A percentile compares a stretch with the other conserved stretches of the same genome.
Evolutionary conservation across 2,329 filamentous ascomycete genomes (phyloP).

Genomic region (Cordyceps fumosorosea): DNA sequence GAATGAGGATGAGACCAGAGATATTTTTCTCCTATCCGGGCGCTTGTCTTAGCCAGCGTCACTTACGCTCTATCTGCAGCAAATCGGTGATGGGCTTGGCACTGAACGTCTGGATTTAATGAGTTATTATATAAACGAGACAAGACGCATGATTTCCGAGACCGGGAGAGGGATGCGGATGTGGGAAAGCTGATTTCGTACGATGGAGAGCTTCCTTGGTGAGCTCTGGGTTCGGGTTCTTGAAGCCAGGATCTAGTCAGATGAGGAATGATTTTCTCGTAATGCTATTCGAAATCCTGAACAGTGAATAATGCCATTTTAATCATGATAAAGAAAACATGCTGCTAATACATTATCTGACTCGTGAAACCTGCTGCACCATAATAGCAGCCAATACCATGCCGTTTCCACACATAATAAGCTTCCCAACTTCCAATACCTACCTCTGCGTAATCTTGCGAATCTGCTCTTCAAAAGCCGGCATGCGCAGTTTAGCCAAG

Average conservation of each 20-base stretch:
- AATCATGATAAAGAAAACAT: neutral
- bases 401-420: neutral
- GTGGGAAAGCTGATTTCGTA: constrained; percentile 25
- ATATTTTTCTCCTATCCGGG: too few relatives aligned
- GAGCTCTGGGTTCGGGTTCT: neutral
- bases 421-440: neutral
- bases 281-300: too few relatives aligned
- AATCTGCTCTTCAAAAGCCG: neutral
- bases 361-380: neutral
- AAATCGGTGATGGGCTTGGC: constrained; percentile 21
- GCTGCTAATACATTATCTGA: neutral
- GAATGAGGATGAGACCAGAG: too few relatives aligned
- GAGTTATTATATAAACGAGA: constrained; percentile 20
- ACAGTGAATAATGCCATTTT: too few relatives aligned
- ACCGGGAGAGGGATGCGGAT: constrained; percentile 27
- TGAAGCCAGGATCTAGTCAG: too few relatives aligned
- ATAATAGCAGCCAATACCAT: neutral
- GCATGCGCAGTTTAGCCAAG: neutral
- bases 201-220: constrained; percentile 18
- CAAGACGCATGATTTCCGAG: constrained; percentile 26
- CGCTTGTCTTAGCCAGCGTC: too few relatives aligned
- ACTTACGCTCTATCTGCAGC: constrained; percentile 23
- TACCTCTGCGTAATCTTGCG: constrained; percentile 2
- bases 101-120: constrained; percentile 16
- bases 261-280: too few relatives aligned